Percentiles rank a stretch among this genome's conserved stretches.
Evolutionary conservation across 345 rosid genomes (phyloP).

Genomic region (Schrenkiella parvula): DNA sequence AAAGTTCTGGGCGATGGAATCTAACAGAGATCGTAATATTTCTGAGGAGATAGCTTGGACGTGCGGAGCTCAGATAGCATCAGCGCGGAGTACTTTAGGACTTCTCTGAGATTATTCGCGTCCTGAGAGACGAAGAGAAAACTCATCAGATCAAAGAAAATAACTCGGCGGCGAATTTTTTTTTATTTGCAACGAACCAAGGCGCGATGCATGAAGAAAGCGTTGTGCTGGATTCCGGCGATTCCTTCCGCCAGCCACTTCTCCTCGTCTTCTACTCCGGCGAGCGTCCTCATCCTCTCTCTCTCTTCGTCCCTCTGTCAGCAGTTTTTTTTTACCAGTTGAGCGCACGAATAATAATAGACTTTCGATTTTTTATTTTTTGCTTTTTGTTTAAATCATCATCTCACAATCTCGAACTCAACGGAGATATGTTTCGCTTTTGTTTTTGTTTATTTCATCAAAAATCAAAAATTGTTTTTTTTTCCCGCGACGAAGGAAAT

Average conservation of each 20-base stretch:
- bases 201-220: constrained; percentile 88
- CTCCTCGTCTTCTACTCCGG: constrained; percentile 77
- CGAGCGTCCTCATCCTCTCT: constrained; percentile 33
- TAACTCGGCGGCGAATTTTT: background rate
- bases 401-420: background rate
- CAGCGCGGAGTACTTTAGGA: constrained; percentile 81
- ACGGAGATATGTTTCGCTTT: background rate
- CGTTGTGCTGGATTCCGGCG: constrained; percentile 87
- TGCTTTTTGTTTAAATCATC: background rate
- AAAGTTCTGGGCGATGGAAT: constrained; percentile 11
- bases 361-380: background rate
- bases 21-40: constrained; percentile 79
- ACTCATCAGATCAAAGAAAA: constrained; percentile 2
- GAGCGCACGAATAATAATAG: constrained; percentile 26
- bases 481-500: background rate
- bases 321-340: constrained; percentile 19
- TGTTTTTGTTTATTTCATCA: background rate
- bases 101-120: constrained; percentile 78
- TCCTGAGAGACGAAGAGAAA: constrained; percentile 43
- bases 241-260: constrained; percentile 98
- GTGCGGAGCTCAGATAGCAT: constrained; percentile 94
- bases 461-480: background rate
- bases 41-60: constrained; percentile 89
- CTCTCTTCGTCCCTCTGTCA: constrained; percentile 18
- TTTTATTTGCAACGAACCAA: constrained; percentile 43